Evolutionary conservation across 441 rosid species (phyloP).

Genomic region (Rhodomyrtus psidioides): DNA sequence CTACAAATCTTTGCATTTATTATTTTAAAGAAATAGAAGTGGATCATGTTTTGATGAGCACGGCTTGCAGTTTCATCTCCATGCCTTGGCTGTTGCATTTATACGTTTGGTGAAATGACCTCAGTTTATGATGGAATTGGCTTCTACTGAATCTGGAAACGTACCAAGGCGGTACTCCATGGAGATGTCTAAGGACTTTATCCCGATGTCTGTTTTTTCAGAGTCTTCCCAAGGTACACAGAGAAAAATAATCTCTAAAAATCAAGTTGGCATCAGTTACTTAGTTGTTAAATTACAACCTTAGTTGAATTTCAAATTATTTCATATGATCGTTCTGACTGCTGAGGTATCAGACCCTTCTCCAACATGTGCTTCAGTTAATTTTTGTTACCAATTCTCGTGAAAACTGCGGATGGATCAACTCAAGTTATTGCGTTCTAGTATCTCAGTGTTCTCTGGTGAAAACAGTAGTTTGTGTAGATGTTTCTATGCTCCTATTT

Average conservation of each 20-base stretch:
- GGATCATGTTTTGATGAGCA: not conserved
- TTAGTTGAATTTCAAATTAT: not conserved
- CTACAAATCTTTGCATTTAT: not conserved
- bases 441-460: not conserved
- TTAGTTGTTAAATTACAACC: not conserved
- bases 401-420: not conserved
- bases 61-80: not conserved
- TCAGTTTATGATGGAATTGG: slow-evolving; percentile 9
- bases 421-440: not conserved
- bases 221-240: slow-evolving; percentile 38
- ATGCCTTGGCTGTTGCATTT: not conserved
- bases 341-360: not conserved
- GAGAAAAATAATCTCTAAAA: not conserved
- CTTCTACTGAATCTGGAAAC: slow-evolving; percentile 7
- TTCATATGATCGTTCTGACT: not conserved
- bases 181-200: slow-evolving; percentile 48
- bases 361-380: not conserved
- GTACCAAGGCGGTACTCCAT: slow-evolving; percentile 24
- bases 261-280: not conserved
- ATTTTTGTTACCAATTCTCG: not conserved
- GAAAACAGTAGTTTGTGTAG: not conserved
- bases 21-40: not conserved
- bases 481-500: not conserved
- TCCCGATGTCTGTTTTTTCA: slow-evolving; percentile 43
- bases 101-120: not conserved